Evolutionary conservation across 371 early-diverging fungal species (phyloP).

Genomic region (Saksenaea vasiformis): DNA sequence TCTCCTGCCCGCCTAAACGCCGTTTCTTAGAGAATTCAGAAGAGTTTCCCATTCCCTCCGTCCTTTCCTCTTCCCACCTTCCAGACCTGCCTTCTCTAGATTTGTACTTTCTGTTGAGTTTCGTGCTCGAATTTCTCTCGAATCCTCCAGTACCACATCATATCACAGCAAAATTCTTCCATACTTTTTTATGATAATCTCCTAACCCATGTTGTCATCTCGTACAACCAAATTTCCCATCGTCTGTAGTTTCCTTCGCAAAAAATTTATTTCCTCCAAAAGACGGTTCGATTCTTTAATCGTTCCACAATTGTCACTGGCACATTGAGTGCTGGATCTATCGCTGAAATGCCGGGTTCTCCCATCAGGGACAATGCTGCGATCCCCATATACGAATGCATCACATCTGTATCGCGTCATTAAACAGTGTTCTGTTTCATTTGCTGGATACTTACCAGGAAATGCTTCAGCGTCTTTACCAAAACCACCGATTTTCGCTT

Average conservation of each 20-base stretch:
- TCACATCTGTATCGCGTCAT: conserved; percentile 55
- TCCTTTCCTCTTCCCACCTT: too few relatives aligned
- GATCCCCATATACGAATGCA: conserved; percentile 90
- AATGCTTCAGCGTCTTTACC: conserved; percentile 66
- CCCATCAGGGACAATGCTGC: conserved; percentile 70
- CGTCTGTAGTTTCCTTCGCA: background rate
- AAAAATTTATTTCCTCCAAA: conserved; percentile 18
- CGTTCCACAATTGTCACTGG: conserved; percentile 41
- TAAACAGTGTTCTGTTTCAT: background rate
- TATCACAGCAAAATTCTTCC: too few relatives aligned
- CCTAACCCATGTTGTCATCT: too few relatives aligned
- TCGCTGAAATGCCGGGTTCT: conserved; percentile 52
- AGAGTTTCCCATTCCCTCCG: too few relatives aligned
- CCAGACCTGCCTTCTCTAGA: too few relatives aligned
- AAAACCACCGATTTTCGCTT: conserved; percentile 76
- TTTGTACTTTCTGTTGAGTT: too few relatives aligned
- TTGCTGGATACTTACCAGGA: conserved; percentile 53
- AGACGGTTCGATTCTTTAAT: conserved; percentile 23
- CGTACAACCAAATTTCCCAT: too few relatives aligned
- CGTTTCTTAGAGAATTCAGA: too few relatives aligned
- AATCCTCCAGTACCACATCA: too few relatives aligned
- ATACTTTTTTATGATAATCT: too few relatives aligned
- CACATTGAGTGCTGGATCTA: conserved; percentile 60
- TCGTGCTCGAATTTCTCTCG: too few relatives aligned
- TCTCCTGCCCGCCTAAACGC: too few relatives aligned